These are phyloP conservation scores for Bipolaris bicolor DNA, from an alignment of 2,329 filamentous ascomycete species.

Conservation along the genomic window DNA sequence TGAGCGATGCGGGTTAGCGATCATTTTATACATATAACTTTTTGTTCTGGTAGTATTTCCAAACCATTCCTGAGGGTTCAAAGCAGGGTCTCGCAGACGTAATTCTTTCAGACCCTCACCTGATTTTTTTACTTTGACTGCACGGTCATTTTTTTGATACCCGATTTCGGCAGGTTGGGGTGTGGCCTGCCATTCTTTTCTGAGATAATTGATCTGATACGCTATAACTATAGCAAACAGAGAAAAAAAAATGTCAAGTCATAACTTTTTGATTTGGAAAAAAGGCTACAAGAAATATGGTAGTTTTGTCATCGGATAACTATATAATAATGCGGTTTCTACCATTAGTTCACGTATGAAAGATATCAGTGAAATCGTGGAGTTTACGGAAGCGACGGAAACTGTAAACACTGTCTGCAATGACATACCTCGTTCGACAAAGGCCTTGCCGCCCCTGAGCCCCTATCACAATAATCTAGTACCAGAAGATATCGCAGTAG, in stretches of 20 bases:
- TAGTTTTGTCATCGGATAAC: neutral
- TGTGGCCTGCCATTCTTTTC: neutral
- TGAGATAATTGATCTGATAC: neutral
- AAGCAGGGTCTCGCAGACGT: too few species aligned
- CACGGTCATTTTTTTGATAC: neutral
- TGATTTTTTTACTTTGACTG: neutral
- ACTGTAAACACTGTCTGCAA: neutral
- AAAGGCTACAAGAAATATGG: neutral
- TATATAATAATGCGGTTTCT: neutral
- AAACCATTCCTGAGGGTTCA: too few species aligned
- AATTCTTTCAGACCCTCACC: too few species aligned
- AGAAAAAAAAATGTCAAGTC: too few species aligned
- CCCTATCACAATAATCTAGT: too few species aligned
- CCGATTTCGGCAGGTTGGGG: neutral
- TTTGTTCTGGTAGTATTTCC: too few species aligned
- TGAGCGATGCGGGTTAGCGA: neutral
- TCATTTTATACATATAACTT: neutral
- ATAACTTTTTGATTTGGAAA: neutral
- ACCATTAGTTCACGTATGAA: neutral
- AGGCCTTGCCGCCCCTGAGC: too few species aligned
- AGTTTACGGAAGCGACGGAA: neutral
- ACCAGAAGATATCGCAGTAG: too few species aligned
- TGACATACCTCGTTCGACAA: too few species aligned
- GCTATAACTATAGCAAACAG: neutral
- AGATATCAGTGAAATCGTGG: neutral